phyloP scores from a whole-genome alignment of 1,284 basidiomycete species.

The Polyporus tsugae region DNA sequence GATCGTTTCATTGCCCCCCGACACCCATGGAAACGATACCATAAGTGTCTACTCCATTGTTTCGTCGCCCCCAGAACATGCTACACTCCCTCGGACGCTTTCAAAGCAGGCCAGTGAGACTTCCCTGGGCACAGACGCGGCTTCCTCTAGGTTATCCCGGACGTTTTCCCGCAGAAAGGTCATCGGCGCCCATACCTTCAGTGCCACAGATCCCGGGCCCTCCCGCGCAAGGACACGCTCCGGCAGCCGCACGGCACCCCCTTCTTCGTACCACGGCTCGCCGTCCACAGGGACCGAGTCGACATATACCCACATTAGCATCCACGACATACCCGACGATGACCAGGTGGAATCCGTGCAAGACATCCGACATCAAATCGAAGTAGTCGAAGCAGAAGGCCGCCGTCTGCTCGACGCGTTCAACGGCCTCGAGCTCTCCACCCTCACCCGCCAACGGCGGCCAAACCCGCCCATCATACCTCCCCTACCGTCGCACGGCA shows the following conservation, averaged over 20 bases:
- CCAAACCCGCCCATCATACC: constrained; percentile 44
- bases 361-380: constrained; percentile 71
- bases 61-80: constrained; percentile 53
- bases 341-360: constrained; percentile 62
- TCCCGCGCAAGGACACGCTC: constrained; percentile 51
- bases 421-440: constrained; percentile 75
- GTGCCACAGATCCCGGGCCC: constrained; percentile 25
- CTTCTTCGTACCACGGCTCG: constrained; percentile 61
- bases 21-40: constrained; percentile 56
- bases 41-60: constrained; percentile 61
- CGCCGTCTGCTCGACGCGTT: constrained; percentile 76
- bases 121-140: constrained; percentile 55
- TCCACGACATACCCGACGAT: constrained; percentile 57
- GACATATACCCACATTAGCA: constrained; percentile 42
- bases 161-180: constrained; percentile 28
- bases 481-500: constrained; percentile 30
- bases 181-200: constrained; percentile 30
- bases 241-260: constrained; percentile 50
- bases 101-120: constrained; percentile 58
- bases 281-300: constrained; percentile 35
- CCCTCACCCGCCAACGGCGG: constrained; percentile 59
- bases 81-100: constrained; percentile 47
- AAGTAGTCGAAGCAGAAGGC: constrained; percentile 71
- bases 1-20: constrained; percentile 49
- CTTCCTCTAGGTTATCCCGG: constrained; percentile 44